These are phyloP conservation scores for Chytriomyces sp. DNA, from an alignment of 192 early-diverging fungal species.

Conservation along the genomic window DNA sequence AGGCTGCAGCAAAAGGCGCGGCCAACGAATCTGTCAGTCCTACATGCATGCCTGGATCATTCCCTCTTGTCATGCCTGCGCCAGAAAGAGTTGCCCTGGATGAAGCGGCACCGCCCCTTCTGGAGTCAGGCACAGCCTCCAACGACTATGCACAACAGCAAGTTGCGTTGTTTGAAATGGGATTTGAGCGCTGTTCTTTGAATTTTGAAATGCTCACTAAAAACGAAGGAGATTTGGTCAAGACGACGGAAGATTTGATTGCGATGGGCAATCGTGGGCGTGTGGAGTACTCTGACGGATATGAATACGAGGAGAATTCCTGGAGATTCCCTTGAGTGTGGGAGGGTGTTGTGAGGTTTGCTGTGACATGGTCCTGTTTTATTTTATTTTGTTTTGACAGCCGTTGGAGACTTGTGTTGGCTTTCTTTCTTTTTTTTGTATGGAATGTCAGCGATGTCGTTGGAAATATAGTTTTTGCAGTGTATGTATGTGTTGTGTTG, in stretches of 20 bases:
- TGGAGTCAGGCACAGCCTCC: background rate
- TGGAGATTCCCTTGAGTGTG: background rate
- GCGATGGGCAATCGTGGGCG: slow-evolving; percentile 4
- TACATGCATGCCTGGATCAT: slow-evolving; percentile 11
- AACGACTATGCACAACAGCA: slow-evolving; percentile 26
- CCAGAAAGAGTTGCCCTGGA: background rate
- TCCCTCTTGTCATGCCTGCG: slow-evolving; percentile 4
- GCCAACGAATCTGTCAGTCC: background rate
- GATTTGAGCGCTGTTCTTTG: slow-evolving; percentile 14
- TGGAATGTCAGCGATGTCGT: background rate
- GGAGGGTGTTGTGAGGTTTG: background rate
- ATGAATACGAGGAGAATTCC: slow-evolving; percentile 20
- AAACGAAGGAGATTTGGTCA: slow-evolving; percentile 30
- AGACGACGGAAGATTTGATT: slow-evolving; percentile 27
- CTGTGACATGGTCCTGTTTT: background rate
- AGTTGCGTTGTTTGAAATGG: slow-evolving; percentile 36
- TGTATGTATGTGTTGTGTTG: no score
- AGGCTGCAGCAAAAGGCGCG: slow-evolving; percentile 1
- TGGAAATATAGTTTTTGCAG: no score
- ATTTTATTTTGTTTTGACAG: background rate
- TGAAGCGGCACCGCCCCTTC: background rate
- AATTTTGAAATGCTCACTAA: slow-evolving; percentile 20
- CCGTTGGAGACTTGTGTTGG: background rate
- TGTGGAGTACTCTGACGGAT: background rate
- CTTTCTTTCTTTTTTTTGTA: background rate